Conservation (phyloP, 495 filamentous ascomycete species). For the Margaritispora aquatica region DNA sequence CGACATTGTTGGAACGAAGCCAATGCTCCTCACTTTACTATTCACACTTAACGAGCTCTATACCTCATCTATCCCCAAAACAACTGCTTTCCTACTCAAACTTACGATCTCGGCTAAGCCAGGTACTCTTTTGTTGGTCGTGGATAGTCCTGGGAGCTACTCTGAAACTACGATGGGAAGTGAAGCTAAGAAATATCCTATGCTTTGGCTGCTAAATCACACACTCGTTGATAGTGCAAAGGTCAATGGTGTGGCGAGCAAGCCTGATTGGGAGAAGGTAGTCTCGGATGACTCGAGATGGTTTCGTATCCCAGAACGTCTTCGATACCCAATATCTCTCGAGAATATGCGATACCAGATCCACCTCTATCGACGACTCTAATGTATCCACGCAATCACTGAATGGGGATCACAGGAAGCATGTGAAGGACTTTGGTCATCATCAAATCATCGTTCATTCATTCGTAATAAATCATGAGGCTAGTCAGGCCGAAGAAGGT, state of each 20-base stretch:
- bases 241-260: constrained; percentile 3
- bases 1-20: constrained; percentile 28
- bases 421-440: neutral
- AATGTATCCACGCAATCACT: neutral
- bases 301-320: constrained; percentile 64
- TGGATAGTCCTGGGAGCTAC: constrained; percentile 91
- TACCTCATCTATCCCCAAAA: constrained; percentile 60
- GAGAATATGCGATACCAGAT: constrained; percentile 96
- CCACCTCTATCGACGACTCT: constrained; percentile 56
- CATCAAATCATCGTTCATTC: neutral
- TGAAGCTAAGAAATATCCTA: constrained; percentile 72
- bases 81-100: constrained; percentile 66
- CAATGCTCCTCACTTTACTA: constrained; percentile 65
- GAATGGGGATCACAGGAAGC: neutral
- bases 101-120: constrained; percentile 48
- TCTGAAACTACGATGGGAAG: constrained; percentile 62
- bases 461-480: neutral
- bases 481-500: constrained; percentile 7
- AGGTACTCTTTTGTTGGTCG: constrained; percentile 69
- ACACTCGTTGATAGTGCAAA: constrained; percentile 49
- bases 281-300: constrained; percentile 69
- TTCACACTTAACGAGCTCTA: constrained; percentile 97
- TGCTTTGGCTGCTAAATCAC: constrained; percentile 89
- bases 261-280: constrained; percentile 60
- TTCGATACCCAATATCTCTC: constrained; percentile 76